Evolutionary conservation across 2,329 filamentous ascomycete species (phyloP), one percentile per base, ranked within the genome.

Genomic region (Diaporthe sp.): DNA sequence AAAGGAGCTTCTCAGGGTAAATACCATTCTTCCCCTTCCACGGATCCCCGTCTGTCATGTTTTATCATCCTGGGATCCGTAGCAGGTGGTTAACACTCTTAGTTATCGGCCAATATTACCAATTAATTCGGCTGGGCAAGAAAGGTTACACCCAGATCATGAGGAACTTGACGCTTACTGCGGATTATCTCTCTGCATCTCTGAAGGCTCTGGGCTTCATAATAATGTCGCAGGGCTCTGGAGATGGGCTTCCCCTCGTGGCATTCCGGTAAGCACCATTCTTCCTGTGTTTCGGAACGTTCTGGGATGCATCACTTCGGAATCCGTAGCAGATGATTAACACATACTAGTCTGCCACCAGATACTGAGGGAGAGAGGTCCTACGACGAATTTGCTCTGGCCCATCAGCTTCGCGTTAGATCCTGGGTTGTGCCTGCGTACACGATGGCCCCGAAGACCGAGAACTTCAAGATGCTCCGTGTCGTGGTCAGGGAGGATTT

Each of bases 391-490:
- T 96, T 95, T 76, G 89, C 93, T 0, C 85, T 95, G 54, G 96
- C 96, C 1, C 95, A 97, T 82, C 93, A 95, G 50, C 12, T 52
- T 1, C 1, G 47, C 1, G 92, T 94, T 77, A 91, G 95, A 45
- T 94, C 95, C 57, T 98, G 96, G 96, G 93, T 98, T 40, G 94
- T 98, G 0, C 96, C 96, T 0, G 96, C 96, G 0, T 98, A 98
- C 85, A 98, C 96, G 52, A 98, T 98, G 96, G 96, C 96, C 0
- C 96, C 96, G 25, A 89, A 97, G 82, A 95, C 94, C 25, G 88
- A 94, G 73, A 87, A 92, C 77, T 88, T 98, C 81, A 97, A 98
- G 89, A 93, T 98, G 90, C 91, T 98, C 87, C 92, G 96, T 50
- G 91, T 98, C 6, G 96, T 98, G 0, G 94, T 98, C 6, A 91